phyloP scores from a whole-genome alignment of 2,329 filamentous ascomycete genomes.

The Seiridium unicorne region DNA sequence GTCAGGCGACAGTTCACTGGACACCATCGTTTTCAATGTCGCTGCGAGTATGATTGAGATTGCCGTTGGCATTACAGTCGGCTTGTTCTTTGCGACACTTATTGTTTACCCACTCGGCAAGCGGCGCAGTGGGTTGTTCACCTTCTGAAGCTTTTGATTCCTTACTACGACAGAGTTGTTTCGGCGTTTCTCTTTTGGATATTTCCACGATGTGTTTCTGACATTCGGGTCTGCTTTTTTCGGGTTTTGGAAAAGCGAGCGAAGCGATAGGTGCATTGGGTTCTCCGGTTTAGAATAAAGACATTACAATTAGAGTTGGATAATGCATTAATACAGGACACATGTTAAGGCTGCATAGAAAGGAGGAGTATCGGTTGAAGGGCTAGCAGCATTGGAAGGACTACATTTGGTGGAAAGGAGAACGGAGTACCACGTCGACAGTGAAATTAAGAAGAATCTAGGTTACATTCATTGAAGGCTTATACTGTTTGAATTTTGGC shows the following conservation, averaged over 20 bases:
- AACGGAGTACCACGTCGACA: not conserved
- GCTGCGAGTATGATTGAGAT: constrained; percentile 59
- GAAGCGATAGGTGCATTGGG: constrained; percentile 5
- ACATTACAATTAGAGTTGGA: not conserved
- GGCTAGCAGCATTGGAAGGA: not conserved
- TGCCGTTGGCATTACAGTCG: constrained; percentile 61
- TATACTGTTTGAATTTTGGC: no score
- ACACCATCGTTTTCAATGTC: constrained; percentile 42
- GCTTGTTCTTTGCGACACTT: constrained; percentile 54
- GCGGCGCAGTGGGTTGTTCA: constrained; percentile 52
- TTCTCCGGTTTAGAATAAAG: not conserved
- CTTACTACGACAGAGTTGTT: not conserved
- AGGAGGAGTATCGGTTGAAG: not conserved
- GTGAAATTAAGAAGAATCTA: no score
- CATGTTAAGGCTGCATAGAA: no score
- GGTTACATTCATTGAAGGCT: no score
- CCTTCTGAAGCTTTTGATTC: constrained; percentile 8
- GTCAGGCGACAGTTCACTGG: not conserved
- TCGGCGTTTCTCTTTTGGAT: not conserved
- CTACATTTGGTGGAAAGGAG: not conserved
- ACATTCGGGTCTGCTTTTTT: not conserved
- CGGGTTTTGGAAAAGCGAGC: not conserved
- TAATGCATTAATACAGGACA: constrained; percentile 1
- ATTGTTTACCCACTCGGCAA: constrained; percentile 58
- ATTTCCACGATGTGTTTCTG: not conserved